Percentiles rank a stretch among this genome's conserved stretches.
Conservation (phyloP, 2,329 filamentous ascomycete species). For the Beauveria pseudobassiana region DNA sequence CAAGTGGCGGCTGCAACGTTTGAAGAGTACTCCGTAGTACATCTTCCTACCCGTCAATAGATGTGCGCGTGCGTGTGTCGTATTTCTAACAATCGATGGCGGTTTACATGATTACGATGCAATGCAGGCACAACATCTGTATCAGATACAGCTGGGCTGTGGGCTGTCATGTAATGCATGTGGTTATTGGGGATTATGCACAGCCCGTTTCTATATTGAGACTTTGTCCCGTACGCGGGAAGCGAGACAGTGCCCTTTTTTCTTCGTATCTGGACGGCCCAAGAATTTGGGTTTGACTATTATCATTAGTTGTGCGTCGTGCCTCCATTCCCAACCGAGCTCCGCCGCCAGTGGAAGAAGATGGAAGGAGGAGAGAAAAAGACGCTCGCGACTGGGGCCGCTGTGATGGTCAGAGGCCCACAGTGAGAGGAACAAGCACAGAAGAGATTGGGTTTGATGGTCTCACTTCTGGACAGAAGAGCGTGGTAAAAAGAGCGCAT, state of each 20-base stretch:
- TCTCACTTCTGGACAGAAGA: not conserved
- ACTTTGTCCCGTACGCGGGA: not conserved
- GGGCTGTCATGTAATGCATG: not conserved
- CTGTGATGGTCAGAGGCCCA: not conserved
- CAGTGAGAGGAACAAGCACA: not conserved
- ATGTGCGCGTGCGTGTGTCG: too few relatives aligned
- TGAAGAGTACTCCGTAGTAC: too few relatives aligned
- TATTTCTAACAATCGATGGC: not conserved
- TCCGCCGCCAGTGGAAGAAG: not conserved
- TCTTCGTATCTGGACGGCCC: not conserved
- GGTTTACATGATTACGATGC: not conserved
- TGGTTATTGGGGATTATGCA: not conserved
- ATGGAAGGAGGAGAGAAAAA: not conserved
- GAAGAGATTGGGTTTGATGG: not conserved
- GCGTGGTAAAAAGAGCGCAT: not conserved
- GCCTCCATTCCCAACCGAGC: not conserved
- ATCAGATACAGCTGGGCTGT: constrained; percentile 1
- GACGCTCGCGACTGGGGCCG: not conserved
- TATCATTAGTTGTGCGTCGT: not conserved
- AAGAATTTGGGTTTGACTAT: not conserved
- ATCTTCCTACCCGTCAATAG: not conserved
- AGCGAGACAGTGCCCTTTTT: not conserved
- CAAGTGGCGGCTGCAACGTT: not conserved
- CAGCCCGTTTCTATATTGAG: constrained; percentile 10
- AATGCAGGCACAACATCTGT: not conserved